A percentile compares a stretch with the other conserved stretches of the same genome.
These are phyloP conservation scores for Xylaria flabelliformis DNA, from an alignment of 495 filamentous ascomycete genomes.

Conservation along the genomic window DNA sequence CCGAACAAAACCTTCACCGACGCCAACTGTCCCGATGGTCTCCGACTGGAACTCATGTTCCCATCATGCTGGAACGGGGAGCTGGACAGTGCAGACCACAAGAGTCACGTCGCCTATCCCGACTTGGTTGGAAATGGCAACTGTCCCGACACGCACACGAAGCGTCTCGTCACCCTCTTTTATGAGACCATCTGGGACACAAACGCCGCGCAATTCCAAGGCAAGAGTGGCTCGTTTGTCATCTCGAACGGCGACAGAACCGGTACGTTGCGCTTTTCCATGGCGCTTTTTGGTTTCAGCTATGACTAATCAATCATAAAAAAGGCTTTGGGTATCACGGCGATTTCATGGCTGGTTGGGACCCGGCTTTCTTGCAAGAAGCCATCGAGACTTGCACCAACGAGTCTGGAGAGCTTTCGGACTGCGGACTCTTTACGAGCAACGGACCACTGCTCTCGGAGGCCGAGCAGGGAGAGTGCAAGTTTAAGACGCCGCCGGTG, in stretches of 20 bases:
- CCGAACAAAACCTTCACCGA: conserved; percentile 82
- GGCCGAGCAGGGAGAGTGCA: conserved; percentile 43
- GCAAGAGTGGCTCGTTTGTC: conserved; percentile 73
- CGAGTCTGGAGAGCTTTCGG: conserved; percentile 53
- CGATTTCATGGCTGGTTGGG: conserved; percentile 87
- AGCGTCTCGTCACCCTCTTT: conserved; percentile 75
- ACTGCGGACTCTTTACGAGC: conserved; percentile 62
- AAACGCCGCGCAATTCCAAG: conserved; percentile 61
- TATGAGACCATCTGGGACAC: conserved; percentile 91
- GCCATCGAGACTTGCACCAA: conserved; percentile 66
- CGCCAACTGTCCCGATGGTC: conserved; percentile 73
- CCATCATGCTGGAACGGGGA: conserved; percentile 92
- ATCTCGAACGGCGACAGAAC: conserved; percentile 82
- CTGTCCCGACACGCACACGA: conserved; percentile 76
- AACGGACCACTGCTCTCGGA: conserved; percentile 46
- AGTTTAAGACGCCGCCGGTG: conserved; percentile 40
- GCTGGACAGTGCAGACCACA: conserved; percentile 65
- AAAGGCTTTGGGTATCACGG: conserved; percentile 80
- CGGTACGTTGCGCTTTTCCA: conserved; percentile 48
- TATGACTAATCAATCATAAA: conserved; percentile 24
- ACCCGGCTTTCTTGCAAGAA: conserved; percentile 62
- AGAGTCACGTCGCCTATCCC: conserved; percentile 79
- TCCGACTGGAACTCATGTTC: conserved; percentile 87
- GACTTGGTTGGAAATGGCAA: conserved; percentile 73
- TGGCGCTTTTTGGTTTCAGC: background rate